Conservation (phyloP, 228 moss, liverwort and hornwort genomes). For the Sphagnum fallax region DNA sequence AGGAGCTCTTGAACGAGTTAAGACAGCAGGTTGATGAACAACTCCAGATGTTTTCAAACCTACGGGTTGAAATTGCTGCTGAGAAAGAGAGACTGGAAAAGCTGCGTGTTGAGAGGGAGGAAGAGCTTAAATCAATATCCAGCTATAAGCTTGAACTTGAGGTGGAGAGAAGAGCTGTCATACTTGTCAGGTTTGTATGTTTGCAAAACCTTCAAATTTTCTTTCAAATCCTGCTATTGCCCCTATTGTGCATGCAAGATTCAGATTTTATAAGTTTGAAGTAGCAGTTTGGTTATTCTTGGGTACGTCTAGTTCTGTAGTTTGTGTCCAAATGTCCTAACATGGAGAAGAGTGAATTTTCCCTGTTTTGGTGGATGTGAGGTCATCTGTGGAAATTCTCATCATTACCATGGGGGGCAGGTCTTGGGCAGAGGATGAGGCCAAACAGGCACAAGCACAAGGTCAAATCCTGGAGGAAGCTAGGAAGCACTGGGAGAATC, state of each 20-base stretch:
- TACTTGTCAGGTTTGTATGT: constrained; percentile 60
- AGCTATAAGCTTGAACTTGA: constrained; percentile 57
- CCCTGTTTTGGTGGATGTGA: too few relatives aligned
- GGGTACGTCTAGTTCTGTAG: too few relatives aligned
- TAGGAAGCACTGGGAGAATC: constrained; percentile 72
- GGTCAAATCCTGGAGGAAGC: constrained; percentile 73
- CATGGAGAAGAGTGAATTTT: too few relatives aligned
- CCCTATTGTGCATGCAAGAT: too few relatives aligned
- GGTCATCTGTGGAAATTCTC: too few relatives aligned
- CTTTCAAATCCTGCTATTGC: too few relatives aligned
- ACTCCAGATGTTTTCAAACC: constrained; percentile 49
- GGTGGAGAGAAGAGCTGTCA: constrained; percentile 77
- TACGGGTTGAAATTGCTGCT: constrained; percentile 59
- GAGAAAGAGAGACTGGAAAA: constrained; percentile 70
- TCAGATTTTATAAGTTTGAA: too few relatives aligned
- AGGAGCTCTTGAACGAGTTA: constrained; percentile 49
- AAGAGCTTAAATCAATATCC: constrained; percentile 33
- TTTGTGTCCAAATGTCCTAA: too few relatives aligned
- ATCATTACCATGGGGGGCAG: constrained; percentile 18
- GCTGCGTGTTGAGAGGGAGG: constrained; percentile 55
- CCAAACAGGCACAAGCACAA: constrained; percentile 66
- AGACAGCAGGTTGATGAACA: constrained; percentile 75
- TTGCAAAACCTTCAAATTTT: too few relatives aligned
- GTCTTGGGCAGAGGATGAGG: constrained; percentile 90
- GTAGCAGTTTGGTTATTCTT: too few relatives aligned